phyloP scores from a whole-genome alignment of 371 early-diverging fungal species.

The Phascolomyces articulosus region DNA sequence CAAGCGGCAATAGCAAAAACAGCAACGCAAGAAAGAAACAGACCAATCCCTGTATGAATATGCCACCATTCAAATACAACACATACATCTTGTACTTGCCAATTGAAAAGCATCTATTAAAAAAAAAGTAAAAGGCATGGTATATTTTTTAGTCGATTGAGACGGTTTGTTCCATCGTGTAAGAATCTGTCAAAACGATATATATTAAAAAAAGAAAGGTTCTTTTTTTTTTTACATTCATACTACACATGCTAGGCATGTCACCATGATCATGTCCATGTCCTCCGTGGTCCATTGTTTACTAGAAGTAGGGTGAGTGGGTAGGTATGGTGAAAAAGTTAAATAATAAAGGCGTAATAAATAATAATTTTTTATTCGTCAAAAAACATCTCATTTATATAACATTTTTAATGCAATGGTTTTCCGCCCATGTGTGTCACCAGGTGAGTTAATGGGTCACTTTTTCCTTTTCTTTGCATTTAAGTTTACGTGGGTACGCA shows the following conservation, averaged over 20 bases:
- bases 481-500: too few species aligned
- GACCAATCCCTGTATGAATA: constrained; percentile 48
- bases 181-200: too few species aligned
- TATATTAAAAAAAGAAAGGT: too few species aligned
- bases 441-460: background rate
- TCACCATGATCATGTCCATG: constrained; percentile 20
- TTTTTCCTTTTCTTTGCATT: too few species aligned
- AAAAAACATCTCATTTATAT: background rate
- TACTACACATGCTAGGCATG: constrained; percentile 9
- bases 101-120: constrained; percentile 79
- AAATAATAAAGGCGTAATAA: constrained; percentile 34
- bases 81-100: constrained; percentile 77
- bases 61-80: constrained; percentile 80
- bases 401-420: background rate
- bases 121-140: background rate
- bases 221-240: constrained; percentile 23
- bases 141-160: too few species aligned
- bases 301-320: background rate
- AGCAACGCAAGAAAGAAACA: constrained; percentile 62
- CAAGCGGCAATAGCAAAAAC: constrained; percentile 61
- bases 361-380: background rate
- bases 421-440: background rate
- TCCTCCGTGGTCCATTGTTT: constrained; percentile 27
- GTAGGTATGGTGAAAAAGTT: constrained; percentile 1
- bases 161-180: too few species aligned